These are phyloP conservation scores for Epichloe glyceriae DNA, from an alignment of 2,329 filamentous ascomycete genomes.

Conservation along the genomic window DNA sequence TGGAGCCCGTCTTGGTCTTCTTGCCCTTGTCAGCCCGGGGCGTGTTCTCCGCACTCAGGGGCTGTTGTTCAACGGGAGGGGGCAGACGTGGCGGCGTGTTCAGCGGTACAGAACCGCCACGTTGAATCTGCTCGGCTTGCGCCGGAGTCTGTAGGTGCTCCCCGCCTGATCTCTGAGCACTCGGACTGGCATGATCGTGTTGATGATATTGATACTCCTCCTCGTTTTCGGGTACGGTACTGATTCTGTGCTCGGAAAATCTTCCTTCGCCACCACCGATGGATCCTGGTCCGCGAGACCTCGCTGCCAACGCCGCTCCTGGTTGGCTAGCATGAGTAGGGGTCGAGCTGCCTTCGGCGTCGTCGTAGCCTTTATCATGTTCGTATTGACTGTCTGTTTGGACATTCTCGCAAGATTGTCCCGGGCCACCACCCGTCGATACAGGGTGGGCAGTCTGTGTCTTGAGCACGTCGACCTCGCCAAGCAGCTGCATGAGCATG, in stretches of 20 bases:
- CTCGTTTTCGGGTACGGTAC: slow-evolving; percentile 74
- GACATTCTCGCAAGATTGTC: slow-evolving; percentile 55
- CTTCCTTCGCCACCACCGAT: slow-evolving; percentile 38
- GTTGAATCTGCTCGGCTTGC: slow-evolving; percentile 29
- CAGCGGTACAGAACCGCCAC: slow-evolving; percentile 40
- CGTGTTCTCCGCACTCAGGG: slow-evolving; percentile 64
- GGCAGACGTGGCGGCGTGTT: slow-evolving; percentile 45
- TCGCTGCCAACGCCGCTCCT: slow-evolving; percentile 55
- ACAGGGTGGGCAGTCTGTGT: slow-evolving; percentile 35
- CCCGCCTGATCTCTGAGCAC: slow-evolving; percentile 23
- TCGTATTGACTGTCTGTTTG: slow-evolving; percentile 50
- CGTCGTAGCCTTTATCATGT: slow-evolving; percentile 66
- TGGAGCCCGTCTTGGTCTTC: slow-evolving; percentile 83
- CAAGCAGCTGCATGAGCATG: slow-evolving; percentile 83
- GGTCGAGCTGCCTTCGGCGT: slow-evolving; percentile 65
- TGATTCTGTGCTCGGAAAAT: slow-evolving; percentile 68
- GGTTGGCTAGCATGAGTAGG: slow-evolving; percentile 63
- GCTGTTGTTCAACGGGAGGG: slow-evolving; percentile 23
- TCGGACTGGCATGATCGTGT: slow-evolving; percentile 38
- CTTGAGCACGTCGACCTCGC: slow-evolving; percentile 79
- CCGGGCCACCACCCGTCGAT: slow-evolving; percentile 36
- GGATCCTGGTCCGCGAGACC: slow-evolving; percentile 28
- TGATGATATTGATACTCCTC: slow-evolving; percentile 44
- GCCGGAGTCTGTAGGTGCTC: slow-evolving; percentile 47
- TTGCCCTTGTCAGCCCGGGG: slow-evolving; percentile 60